Conservation (phyloP, 2,329 filamentous ascomycete species). For the Plectosphaerella plurivora region DNA sequence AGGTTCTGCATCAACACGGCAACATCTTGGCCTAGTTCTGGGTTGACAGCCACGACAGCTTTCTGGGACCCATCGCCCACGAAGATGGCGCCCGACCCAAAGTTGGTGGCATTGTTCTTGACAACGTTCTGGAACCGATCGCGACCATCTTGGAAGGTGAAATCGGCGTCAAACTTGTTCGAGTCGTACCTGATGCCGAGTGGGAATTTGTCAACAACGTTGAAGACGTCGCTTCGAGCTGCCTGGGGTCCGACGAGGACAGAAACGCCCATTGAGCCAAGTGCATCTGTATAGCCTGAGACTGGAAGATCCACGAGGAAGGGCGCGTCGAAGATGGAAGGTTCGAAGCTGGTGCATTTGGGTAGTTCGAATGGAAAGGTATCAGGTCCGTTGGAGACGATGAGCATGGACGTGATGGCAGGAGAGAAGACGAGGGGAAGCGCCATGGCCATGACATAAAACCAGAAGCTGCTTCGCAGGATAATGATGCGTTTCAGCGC, state of each 20-base stretch:
- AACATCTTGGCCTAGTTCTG: background rate
- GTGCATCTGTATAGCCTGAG: background rate
- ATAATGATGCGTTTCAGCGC: conserved; percentile 63
- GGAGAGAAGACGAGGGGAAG: conserved; percentile 1
- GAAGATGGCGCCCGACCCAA: conserved; percentile 5
- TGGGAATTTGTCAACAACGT: conserved; percentile 6
- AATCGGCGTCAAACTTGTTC: conserved; percentile 13
- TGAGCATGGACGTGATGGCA: background rate
- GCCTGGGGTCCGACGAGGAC: background rate
- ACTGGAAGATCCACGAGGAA: background rate
- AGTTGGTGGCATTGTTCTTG: conserved; percentile 19
- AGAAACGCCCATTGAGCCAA: background rate
- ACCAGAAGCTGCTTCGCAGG: conserved; percentile 33
- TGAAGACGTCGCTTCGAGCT: background rate
- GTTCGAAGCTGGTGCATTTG: background rate
- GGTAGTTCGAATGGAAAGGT: background rate
- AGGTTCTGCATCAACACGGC: conserved; percentile 8
- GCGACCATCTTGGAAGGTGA: conserved; percentile 40
- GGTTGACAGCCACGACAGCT: conserved; percentile 5
- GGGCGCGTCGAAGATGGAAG: background rate
- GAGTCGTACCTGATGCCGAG: conserved; percentile 5
- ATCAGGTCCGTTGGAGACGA: background rate
- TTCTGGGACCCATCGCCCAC: conserved; percentile 8
- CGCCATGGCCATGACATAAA: background rate
- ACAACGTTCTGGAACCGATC: conserved; percentile 51